phyloP scores from a whole-genome alignment of 2,329 filamentous ascomycete genomes.

The Botrytis elliptica region DNA sequence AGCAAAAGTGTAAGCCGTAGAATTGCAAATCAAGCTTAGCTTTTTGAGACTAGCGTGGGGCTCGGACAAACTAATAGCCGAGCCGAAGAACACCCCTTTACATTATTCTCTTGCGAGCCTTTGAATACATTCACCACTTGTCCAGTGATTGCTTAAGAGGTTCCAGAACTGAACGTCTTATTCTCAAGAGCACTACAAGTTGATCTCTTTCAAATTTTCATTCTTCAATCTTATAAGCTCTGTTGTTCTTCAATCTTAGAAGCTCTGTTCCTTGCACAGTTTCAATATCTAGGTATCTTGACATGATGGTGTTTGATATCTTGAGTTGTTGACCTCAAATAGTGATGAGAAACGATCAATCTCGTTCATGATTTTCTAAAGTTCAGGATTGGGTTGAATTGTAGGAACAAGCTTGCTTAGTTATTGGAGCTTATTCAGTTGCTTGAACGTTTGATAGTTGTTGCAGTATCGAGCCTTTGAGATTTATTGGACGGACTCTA shows the following conservation, averaged over 20 bases:
- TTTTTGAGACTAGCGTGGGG: neutral
- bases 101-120: neutral
- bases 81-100: neutral
- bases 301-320: neutral
- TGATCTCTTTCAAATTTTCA: neutral
- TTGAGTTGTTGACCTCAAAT: neutral
- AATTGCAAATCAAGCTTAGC: conserved; percentile 11
- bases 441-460: no score
- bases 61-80: neutral
- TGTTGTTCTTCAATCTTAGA: neutral
- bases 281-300: neutral
- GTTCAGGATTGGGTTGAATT: neutral
- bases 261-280: neutral
- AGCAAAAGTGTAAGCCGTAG: conserved; percentile 11
- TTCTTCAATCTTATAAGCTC: neutral
- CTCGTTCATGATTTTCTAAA: neutral
- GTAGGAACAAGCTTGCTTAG: neutral
- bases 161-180: neutral
- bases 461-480: neutral
- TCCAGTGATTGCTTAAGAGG: neutral
- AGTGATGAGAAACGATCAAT: neutral
- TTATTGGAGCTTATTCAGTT: neutral
- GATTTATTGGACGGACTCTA: no score
- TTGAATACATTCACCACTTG: neutral
- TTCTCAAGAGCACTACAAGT: neutral